phyloP scores from a whole-genome alignment of 2,329 filamentous ascomycete genomes.

The Clonostachys byssicola region DNA sequence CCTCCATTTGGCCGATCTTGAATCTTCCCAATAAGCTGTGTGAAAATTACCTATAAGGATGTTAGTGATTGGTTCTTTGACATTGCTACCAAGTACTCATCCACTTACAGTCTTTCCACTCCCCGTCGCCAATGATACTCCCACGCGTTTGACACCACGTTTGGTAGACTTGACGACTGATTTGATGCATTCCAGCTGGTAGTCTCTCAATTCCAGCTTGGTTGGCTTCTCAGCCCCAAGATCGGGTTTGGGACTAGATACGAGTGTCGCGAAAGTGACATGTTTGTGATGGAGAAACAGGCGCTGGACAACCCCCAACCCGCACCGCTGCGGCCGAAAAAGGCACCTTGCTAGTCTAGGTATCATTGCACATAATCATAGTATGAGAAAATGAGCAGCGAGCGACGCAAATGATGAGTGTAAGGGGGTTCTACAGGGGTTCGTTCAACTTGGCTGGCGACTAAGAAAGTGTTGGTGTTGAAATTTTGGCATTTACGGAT shows the following conservation, averaged over 20 bases:
- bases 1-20: conserved; percentile 40
- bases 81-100: background rate
- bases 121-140: conserved; percentile 82
- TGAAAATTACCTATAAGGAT: conserved; percentile 76
- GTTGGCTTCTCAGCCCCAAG: background rate
- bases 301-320: background rate
- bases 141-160: conserved; percentile 72
- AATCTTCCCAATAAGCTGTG: conserved; percentile 83
- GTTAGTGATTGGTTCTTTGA: background rate
- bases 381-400: background rate
- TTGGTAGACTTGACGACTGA: conserved; percentile 68
- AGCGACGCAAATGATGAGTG: too few relatives aligned
- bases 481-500: too few relatives aligned
- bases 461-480: too few relatives aligned
- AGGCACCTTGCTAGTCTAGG: conserved; percentile 18
- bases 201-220: conserved; percentile 64
- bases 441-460: too few relatives aligned
- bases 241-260: conserved; percentile 1
- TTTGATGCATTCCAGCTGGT: conserved; percentile 89
- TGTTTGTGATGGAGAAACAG: background rate
- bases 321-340: conserved; percentile 7
- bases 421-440: too few relatives aligned
- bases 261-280: background rate
- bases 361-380: conserved; percentile 28
- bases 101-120: conserved; percentile 75